Evolutionary conservation across 805 yeast species (phyloP).

Genomic region (Zygoascus biomembranicola): DNA sequence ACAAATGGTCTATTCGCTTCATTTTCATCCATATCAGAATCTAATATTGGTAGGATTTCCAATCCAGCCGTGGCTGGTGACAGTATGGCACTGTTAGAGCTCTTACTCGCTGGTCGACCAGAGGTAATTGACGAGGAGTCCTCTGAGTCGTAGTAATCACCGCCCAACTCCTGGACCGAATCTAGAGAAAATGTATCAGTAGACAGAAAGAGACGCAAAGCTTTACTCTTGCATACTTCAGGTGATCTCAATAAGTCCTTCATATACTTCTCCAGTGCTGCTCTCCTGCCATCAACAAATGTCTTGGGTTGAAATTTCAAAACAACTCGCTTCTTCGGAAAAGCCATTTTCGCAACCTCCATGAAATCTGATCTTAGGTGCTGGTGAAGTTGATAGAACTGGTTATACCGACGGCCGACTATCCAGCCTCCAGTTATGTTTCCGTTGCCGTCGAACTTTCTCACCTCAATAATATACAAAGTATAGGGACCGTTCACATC

Average conservation of each 20-base stretch:
- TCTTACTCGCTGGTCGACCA: background rate
- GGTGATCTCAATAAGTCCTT: constrained; percentile 49
- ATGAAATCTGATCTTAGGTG: constrained; percentile 49
- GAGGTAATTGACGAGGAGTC: background rate
- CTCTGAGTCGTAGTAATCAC: background rate
- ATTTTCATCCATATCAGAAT: constrained; percentile 3
- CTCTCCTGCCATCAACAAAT: constrained; percentile 55
- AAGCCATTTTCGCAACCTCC: constrained; percentile 39
- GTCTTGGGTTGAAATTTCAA: constrained; percentile 59
- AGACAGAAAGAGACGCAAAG: constrained; percentile 70
- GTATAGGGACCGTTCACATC: constrained; percentile 55
- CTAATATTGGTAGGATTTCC: background rate
- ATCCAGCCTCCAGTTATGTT: constrained; percentile 70
- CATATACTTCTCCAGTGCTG: constrained; percentile 55
- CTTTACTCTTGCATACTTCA: constrained; percentile 63
- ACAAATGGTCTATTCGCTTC: constrained; percentile 45
- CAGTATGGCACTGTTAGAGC: background rate
- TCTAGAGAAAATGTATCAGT: constrained; percentile 47
- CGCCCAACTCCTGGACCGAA: constrained; percentile 3
- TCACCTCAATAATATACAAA: constrained; percentile 70
- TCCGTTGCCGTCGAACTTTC: constrained; percentile 37
- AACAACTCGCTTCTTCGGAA: constrained; percentile 52
- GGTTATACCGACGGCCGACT: constrained; percentile 82
- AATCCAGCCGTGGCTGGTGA: background rate
- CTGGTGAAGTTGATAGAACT: constrained; percentile 64